phyloP scores from a whole-genome alignment of 495 filamentous ascomycete genomes.

The Penicillium argentinense region DNA sequence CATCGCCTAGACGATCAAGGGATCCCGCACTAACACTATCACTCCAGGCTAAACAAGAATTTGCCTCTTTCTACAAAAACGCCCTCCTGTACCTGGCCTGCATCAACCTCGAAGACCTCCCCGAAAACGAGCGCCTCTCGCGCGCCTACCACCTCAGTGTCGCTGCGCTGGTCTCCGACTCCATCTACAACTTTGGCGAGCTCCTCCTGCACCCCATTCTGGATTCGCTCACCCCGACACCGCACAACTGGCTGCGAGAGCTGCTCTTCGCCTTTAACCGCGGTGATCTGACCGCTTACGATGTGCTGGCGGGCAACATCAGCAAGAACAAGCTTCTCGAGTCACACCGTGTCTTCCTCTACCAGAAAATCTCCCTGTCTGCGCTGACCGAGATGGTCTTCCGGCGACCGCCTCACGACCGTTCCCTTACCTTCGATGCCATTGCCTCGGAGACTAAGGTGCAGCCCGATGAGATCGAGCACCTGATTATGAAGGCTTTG shows the following conservation, averaged over 20 bases:
- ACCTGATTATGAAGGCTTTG: slow-evolving; percentile 97
- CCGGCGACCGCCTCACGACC: slow-evolving; percentile 90
- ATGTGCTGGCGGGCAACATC: slow-evolving; percentile 75
- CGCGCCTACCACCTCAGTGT: slow-evolving; percentile 92
- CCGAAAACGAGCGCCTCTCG: slow-evolving; percentile 65
- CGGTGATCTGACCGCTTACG: slow-evolving; percentile 85
- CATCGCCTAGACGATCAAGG: neutral
- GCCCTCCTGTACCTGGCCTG: slow-evolving; percentile 98
- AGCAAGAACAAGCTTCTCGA: slow-evolving; percentile 74
- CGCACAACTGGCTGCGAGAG: slow-evolving; percentile 81
- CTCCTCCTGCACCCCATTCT: slow-evolving; percentile 96
- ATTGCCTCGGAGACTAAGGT: slow-evolving; percentile 94
- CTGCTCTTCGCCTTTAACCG: slow-evolving; percentile 97
- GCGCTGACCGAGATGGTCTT: slow-evolving; percentile 97
- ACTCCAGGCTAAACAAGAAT: slow-evolving; percentile 75
- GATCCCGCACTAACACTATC: neutral
- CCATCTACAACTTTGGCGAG: slow-evolving; percentile 99
- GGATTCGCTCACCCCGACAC: slow-evolving; percentile 67
- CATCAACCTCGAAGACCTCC: slow-evolving; percentile 76
- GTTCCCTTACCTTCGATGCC: slow-evolving; percentile 83
- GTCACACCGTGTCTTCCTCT: slow-evolving; percentile 76
- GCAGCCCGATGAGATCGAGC: slow-evolving; percentile 85
- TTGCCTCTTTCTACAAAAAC: slow-evolving; percentile 93
- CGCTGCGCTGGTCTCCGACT: slow-evolving; percentile 87
- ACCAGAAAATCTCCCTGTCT: slow-evolving; percentile 95